Base-by-base conservation (phyloP, 257 asterid species). In the Salvia hispanica region DNA sequence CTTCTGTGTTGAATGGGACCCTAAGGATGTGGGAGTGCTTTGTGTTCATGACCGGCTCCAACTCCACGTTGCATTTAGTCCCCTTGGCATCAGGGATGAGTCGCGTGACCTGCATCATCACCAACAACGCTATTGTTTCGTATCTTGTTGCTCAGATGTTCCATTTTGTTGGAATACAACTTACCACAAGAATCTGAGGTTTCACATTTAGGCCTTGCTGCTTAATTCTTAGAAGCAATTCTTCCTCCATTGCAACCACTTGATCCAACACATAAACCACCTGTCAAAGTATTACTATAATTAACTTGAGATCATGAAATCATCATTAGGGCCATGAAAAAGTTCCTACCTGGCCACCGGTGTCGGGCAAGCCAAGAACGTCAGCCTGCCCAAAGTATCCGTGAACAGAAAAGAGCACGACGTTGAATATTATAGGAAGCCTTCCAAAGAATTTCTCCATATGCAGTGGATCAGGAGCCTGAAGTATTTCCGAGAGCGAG, bases 231-330 rank as follows among this genome's bases (percentile, higher is more conserved):
- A 13, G 64, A 31, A 92, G 91, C 84, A 92, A 46, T 73, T 92
- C 97, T 79, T 92, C 92, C 72, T 92, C 98, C 12, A 92, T 70
- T 13, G 98, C 91, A 39, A 82, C 93, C 2, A 88, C 97, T 90
- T 92, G 98, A 82, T 86, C 98, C 88, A 92, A 79, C 10, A 92
- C 95, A 82, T 92, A 92, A 70, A 92, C 98, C 9, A 92, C 96
- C 97, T 90, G 72, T 64, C 13, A 12, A 39, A 34, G 18, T 37
- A 40, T 5, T 59, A 4, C 44, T 2, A 50, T 64, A 33, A 63
- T 13, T 46, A 54, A 61, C 47, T 39, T 50, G 36, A 33, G 40
- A 40, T 7, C 33, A n/a, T 58, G 12, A 11, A 5, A 37, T 57
- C 16, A 43, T 58, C 6, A 6, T n/a, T 36, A 15, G 56, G 50